These are phyloP conservation scores for Stevia rebaudiana DNA, from an alignment of 140 eudicot genomes.

Conservation along the genomic window DNA sequence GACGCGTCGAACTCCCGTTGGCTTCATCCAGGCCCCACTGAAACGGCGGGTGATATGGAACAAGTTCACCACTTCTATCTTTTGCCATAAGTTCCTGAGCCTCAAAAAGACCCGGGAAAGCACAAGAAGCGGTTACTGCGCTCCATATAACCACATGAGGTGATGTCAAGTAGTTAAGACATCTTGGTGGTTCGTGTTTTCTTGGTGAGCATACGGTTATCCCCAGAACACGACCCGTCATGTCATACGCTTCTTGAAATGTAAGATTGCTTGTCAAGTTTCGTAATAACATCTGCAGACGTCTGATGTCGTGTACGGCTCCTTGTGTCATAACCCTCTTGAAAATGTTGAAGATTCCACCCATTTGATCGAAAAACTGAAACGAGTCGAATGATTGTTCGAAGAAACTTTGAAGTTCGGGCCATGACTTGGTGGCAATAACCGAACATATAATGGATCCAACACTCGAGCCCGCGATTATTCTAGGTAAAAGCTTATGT, in stretches of 20 bases:
- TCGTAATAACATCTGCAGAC: slow-evolving; percentile 66
- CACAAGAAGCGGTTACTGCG: slow-evolving; percentile 99
- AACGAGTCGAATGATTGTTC: slow-evolving; percentile 90
- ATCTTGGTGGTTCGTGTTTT: slow-evolving; percentile 94
- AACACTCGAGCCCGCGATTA: slow-evolving; percentile 92
- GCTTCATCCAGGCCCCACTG: slow-evolving; percentile 73
- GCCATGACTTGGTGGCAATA: slow-evolving; percentile 87
- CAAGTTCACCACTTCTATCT: slow-evolving; percentile 80
- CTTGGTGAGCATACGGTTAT: slow-evolving; percentile 95
- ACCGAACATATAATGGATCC: slow-evolving; percentile 88
- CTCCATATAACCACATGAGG: slow-evolving; percentile 98
- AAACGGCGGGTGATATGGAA: slow-evolving; percentile 95
- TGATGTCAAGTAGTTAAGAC: slow-evolving; percentile 89
- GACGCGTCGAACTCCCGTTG: slow-evolving; percentile 44
- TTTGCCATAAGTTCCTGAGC: slow-evolving; percentile 98
- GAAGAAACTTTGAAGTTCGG: slow-evolving; percentile 90
- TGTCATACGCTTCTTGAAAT: slow-evolving; percentile 92
- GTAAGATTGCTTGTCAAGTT: slow-evolving; percentile 79
- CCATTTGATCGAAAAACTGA: slow-evolving; percentile 90
- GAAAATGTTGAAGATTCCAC: slow-evolving; percentile 67
- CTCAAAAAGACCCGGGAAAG: slow-evolving; percentile 96
- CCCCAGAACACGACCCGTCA: slow-evolving; percentile 92
- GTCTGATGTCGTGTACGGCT: slow-evolving; percentile 87
- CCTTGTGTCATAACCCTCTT: slow-evolving; percentile 85
- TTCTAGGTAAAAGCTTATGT: slow-evolving; percentile 87